Conservation (phyloP, 2,329 filamentous ascomycete genomes). For the Chrysoporthe deuterocubensis region DNA sequence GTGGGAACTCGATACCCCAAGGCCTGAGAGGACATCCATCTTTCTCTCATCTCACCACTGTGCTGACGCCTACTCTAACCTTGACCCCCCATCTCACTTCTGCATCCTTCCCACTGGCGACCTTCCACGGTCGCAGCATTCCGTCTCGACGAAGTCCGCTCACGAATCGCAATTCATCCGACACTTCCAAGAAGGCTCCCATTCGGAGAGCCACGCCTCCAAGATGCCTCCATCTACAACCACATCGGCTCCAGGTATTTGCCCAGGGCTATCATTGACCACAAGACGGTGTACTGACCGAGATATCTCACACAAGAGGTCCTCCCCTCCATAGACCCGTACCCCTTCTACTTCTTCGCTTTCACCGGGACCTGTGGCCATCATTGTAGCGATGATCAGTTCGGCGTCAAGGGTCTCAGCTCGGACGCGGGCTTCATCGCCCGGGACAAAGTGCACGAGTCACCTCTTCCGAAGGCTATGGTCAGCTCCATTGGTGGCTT, state of each 20-base stretch:
- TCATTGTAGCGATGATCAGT: conserved; percentile 11
- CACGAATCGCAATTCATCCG: not conserved
- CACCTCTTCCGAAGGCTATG: conserved; percentile 10
- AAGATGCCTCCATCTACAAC: not conserved
- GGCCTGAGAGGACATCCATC: too few species aligned
- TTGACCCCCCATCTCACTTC: not conserved
- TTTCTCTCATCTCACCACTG: not conserved
- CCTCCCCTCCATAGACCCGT: not conserved
- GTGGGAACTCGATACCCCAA: too few species aligned
- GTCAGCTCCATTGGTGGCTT: not conserved
- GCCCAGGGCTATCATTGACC: not conserved
- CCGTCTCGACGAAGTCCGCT: not conserved
- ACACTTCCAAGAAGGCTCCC: not conserved
- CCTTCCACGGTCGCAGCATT: not conserved
- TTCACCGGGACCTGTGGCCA: conserved; percentile 13
- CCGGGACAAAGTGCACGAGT: not conserved
- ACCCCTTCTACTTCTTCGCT: conserved; percentile 17
- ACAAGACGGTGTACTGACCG: not conserved
- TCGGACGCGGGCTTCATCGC: conserved; percentile 2
- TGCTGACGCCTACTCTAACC: not conserved
- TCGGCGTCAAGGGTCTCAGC: conserved; percentile 15
- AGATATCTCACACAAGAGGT: conserved; percentile 1
- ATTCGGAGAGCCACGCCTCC: not conserved
- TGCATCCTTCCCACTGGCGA: not conserved
- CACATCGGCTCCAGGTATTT: not conserved